Conservation (phyloP, 106 monocot genomes). For the Ottelia alismoides region DNA sequence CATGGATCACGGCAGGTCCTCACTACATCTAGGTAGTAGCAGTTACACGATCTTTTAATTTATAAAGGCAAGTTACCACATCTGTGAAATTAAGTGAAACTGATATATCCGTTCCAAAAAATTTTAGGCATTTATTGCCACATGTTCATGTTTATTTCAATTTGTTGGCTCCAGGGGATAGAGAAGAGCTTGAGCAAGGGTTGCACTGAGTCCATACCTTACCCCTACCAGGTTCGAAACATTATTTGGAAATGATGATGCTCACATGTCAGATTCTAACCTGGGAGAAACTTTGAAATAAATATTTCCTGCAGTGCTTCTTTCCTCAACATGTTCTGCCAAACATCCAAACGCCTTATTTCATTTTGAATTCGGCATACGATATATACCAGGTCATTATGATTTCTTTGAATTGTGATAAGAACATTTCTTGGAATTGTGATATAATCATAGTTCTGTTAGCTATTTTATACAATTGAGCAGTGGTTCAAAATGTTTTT, state of each 20-base stretch:
- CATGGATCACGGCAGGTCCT: too few species aligned
- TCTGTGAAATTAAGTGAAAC: too few species aligned
- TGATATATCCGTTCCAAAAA: too few species aligned
- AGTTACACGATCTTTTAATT: too few species aligned
- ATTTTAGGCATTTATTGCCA: too few species aligned
- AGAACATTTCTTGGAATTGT: background rate
- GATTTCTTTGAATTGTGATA: background rate
- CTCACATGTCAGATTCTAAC: too few species aligned
- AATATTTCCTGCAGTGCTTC: constrained; percentile 58
- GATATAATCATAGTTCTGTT: background rate
- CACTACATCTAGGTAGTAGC: too few species aligned
- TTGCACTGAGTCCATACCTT: constrained; percentile 22
- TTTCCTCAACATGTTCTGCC: constrained; percentile 64
- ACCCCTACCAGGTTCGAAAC: constrained; percentile 28
- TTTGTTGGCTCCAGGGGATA: too few species aligned
- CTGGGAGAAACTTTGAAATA: too few species aligned
- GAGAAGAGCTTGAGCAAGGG: constrained; percentile 29
- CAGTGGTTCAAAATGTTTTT: background rate
- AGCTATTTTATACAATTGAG: background rate
- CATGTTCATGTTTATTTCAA: too few species aligned
- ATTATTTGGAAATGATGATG: too few species aligned
- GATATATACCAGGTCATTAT: constrained; percentile 70
- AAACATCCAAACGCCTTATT: constrained; percentile 62
- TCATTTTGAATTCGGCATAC: constrained; percentile 85
- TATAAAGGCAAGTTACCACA: too few species aligned